Conservation (phyloP, 2,329 filamentous ascomycete species). For the Hymenoscyphus occultus region DNA sequence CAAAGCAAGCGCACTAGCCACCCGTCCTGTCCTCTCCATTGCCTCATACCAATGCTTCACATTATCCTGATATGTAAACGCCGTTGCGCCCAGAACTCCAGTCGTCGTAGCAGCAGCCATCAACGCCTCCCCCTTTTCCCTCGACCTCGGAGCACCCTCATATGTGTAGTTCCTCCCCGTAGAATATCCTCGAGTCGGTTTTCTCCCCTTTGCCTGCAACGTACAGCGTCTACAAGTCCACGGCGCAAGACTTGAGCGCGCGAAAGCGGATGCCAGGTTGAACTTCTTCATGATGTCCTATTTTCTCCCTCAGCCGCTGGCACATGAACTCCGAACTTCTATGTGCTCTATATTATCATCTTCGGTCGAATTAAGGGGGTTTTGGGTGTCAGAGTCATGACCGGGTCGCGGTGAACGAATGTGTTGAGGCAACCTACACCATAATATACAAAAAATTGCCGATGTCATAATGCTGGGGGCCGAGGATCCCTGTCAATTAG, state of each 20-base stretch:
- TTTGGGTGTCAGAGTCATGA: neutral
- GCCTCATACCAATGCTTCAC: slow-evolving; percentile 74
- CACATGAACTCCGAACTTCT: neutral
- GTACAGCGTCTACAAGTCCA: slow-evolving; percentile 34
- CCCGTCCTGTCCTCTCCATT: slow-evolving; percentile 73
- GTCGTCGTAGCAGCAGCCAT: slow-evolving; percentile 25
- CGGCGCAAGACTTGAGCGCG: slow-evolving; percentile 11
- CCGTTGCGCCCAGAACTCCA: slow-evolving; percentile 28
- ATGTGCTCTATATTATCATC: neutral
- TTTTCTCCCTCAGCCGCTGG: neutral
- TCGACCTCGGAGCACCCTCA: slow-evolving; percentile 12
- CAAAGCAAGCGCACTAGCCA: slow-evolving; percentile 69
- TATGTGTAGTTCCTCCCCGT: slow-evolving; percentile 15
- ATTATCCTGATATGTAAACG: slow-evolving; percentile 60
- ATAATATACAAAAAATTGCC: neutral
- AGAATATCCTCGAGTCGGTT: slow-evolving; percentile 16
- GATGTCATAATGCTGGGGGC: slow-evolving; percentile 2
- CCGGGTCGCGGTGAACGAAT: neutral
- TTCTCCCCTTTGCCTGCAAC: slow-evolving; percentile 14
- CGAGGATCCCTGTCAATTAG: slow-evolving; percentile 3
- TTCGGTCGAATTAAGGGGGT: neutral
- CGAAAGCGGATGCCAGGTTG: slow-evolving; percentile 23
- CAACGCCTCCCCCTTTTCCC: slow-evolving; percentile 18
- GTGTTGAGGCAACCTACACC: neutral
- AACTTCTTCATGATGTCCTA: slow-evolving; percentile 29